These are phyloP conservation scores for Solanum microdontum DNA, from an alignment of 257 asterid genomes.

Conservation along the genomic window DNA sequence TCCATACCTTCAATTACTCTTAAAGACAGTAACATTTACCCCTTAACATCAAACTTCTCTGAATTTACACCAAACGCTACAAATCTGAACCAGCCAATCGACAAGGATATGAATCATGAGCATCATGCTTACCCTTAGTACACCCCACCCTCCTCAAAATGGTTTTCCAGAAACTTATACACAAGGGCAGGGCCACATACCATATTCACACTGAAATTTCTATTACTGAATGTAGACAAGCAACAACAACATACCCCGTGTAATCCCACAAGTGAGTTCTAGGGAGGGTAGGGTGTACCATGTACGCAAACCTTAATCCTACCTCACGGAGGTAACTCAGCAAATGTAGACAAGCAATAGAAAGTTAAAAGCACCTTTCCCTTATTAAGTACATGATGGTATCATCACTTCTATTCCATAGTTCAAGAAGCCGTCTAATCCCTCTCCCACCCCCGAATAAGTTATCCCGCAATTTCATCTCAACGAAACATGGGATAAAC, in stretches of 20 bases:
- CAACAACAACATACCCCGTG: neutral
- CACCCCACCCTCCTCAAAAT: neutral
- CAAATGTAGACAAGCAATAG: neutral
- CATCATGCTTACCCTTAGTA: neutral
- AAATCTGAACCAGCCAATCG: neutral
- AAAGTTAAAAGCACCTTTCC: neutral
- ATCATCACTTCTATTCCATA: neutral
- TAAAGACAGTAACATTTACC: neutral
- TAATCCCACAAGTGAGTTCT: neutral
- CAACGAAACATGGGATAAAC: neutral
- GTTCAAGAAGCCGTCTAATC: neutral
- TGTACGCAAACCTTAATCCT: neutral
- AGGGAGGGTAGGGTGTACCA: neutral
- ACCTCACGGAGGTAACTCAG: neutral
- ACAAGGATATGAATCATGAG: neutral
- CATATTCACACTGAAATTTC: neutral
- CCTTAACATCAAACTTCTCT: neutral
- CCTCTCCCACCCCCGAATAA: neutral
- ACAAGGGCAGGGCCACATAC: neutral
- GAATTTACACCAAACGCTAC: neutral
- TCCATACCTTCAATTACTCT: conserved; percentile 4
- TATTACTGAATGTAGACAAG: neutral
- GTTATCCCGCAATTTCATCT: neutral
- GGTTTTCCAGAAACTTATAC: neutral
- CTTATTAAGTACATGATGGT: neutral